Conservation (phyloP, 495 filamentous ascomycete species). For the Penicillium desertorum region DNA sequence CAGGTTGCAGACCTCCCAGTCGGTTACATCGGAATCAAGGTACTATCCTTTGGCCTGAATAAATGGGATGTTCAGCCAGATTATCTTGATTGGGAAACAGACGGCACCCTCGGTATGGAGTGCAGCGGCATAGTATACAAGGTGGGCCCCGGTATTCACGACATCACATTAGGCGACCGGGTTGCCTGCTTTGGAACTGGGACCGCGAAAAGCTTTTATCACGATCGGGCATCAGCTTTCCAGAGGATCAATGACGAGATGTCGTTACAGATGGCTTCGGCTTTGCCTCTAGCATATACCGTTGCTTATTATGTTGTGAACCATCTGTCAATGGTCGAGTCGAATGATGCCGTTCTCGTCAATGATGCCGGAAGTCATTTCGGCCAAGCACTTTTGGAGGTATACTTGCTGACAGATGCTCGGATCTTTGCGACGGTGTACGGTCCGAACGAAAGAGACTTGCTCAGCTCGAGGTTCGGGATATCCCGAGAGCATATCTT, state of each 20-base stretch:
- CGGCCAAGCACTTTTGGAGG: constrained; percentile 18
- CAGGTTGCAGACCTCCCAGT: constrained; percentile 4
- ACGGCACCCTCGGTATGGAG: constrained; percentile 38
- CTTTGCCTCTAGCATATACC: constrained; percentile 16
- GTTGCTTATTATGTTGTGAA: constrained; percentile 15
- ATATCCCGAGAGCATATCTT: constrained; percentile 9
- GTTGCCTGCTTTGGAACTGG: constrained; percentile 39
- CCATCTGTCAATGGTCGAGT: constrained; percentile 6
- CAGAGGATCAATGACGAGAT: constrained; percentile 21
- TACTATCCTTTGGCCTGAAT: constrained; percentile 39
- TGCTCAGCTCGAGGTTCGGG: neutral
- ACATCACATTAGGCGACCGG: constrained; percentile 45
- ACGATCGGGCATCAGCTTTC: constrained; percentile 18
- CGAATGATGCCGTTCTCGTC: constrained; percentile 7
- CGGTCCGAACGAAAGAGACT: neutral
- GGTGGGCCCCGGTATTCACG: constrained; percentile 26
- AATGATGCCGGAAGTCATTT: constrained; percentile 12
- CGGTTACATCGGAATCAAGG: constrained; percentile 31
- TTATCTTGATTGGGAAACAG: constrained; percentile 21
- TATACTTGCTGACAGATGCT: neutral
- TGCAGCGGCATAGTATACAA: constrained; percentile 45
- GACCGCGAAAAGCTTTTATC: constrained; percentile 21
- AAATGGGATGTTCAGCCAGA: constrained; percentile 36
- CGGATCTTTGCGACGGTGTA: constrained; percentile 8
- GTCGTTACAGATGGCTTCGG: constrained; percentile 17